Conservation (phyloP, 345 rosid species). For the Lepidium sativum region DNA sequence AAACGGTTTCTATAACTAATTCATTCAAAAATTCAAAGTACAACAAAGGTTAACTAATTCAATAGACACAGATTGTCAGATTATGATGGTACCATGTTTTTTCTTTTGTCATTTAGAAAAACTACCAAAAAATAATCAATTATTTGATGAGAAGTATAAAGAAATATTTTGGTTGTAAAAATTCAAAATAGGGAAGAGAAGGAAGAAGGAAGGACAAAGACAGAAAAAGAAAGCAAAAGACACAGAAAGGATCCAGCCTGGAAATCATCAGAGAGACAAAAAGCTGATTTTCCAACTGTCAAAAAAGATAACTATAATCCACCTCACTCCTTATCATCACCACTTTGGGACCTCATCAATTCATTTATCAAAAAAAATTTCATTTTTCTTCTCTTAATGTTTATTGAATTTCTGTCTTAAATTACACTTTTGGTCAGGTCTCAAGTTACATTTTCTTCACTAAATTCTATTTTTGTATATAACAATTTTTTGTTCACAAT, state of each 20-base stretch:
- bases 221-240: constrained; percentile 11
- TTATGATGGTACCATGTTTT: constrained; percentile 9
- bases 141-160: neutral
- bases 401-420: too few species aligned
- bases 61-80: neutral
- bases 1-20: neutral
- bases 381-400: neutral
- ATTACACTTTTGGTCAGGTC: too few species aligned
- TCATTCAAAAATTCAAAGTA: neutral
- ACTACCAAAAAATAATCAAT: neutral
- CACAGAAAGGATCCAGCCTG: constrained; percentile 27
- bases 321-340: neutral
- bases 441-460: too few species aligned
- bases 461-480: too few species aligned
- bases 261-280: constrained; percentile 23
- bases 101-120: constrained; percentile 6
- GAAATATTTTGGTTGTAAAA: neutral
- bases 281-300: constrained; percentile 2
- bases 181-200: neutral
- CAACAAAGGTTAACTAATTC: neutral
- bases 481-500: too few species aligned
- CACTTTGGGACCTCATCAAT: constrained; percentile 10
- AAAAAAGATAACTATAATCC: constrained; percentile 11
- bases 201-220: neutral
- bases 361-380: too few species aligned